A percentile compares a stretch with the other conserved stretches of the same genome.
Evolutionary conservation across 306 rosid species (phyloP).

Genomic region (Begonia fuchsioides): DNA sequence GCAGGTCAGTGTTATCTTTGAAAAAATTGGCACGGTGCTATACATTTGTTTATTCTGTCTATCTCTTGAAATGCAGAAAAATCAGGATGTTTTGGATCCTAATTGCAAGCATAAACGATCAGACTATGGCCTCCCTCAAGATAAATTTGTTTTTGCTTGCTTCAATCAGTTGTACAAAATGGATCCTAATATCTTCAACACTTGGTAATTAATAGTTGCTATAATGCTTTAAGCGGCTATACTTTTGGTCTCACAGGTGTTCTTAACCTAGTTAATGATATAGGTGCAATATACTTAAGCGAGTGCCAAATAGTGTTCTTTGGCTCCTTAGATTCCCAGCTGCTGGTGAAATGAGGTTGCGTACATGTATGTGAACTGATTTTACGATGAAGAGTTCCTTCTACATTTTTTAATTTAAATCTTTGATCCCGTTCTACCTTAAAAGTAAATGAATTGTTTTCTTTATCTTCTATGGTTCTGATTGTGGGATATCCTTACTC

Average conservation of each 20-base stretch:
- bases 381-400: no score
- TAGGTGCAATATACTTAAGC: slow-evolving; percentile 95
- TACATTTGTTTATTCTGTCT: slow-evolving; percentile 3
- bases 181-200: slow-evolving; percentile 89
- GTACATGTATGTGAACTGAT: slow-evolving; percentile 45
- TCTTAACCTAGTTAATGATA: not conserved
- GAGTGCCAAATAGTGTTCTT: slow-evolving; percentile 90
- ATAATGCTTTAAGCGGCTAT: no score
- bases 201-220: slow-evolving; percentile 46
- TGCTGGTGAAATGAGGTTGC: slow-evolving; percentile 86
- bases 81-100: slow-evolving; percentile 73
- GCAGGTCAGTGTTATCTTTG: slow-evolving; percentile 45
- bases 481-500: no score
- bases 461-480: no score
- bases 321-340: slow-evolving; percentile 99
- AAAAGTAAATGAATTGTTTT: not conserved
- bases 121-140: slow-evolving; percentile 81
- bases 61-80: slow-evolving; percentile 44
- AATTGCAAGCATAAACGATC: slow-evolving; percentile 70
- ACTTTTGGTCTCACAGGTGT: no score
- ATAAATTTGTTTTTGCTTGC: slow-evolving; percentile 86
- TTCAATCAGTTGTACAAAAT: slow-evolving; percentile 96
- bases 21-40: not conserved
- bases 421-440: not conserved
- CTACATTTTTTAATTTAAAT: no score